Evolutionary conservation across 176 grass and related monocot species (phyloP), one percentile per base, ranked within the genome.

Genomic region (Microstegium vimineum): DNA sequence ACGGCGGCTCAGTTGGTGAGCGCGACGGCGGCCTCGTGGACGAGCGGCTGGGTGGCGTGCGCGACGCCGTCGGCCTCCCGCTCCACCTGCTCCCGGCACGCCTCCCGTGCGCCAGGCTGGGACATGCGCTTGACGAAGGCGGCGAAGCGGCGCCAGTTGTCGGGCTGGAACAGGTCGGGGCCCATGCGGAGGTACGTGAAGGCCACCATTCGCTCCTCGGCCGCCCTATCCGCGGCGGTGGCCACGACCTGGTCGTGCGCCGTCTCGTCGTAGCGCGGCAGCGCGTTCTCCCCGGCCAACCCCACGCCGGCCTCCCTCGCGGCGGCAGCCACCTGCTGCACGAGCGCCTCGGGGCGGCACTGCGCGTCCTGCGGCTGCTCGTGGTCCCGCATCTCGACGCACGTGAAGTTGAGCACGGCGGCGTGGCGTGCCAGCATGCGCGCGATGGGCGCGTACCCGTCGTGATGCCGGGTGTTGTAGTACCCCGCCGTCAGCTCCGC

Each of bases 111-210:
- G 5, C 74, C 74, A 65, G 37, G 74, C 52, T 66, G 12, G 5
- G 73, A 71, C 92, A 94, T 94, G 78, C 87, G 86, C 34, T 76
- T 73, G 27, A 97, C 84, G 73, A 97, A 97, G 10, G 77, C 77
- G 9, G 86, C 89, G 87, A 93, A 97, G 33, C 87, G 84, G 78
- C 65, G 70, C 94, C 91, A 97, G 84, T 90, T 94, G 27, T 91
- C 82, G 15, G 83, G 73, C 63, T 88, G 74, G 47, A 97, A 97
- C 2, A 94, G 74, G 62, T 91, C 81, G 37, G 91, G 86, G 1
- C 83, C 86, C 77, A 97, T 86, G 25, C 94, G 83, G n/a, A 97
- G 88, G 85, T 93, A 97, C 11, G 94, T 97, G 86, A 97, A 97
- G 0, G 94, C 91, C 69, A 91, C 94, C 94, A 93, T 97, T 14